Base-by-base conservation (phyloP, 2,329 filamentous ascomycete genomes). In the Torrubiellomyces zombiae region DNA sequence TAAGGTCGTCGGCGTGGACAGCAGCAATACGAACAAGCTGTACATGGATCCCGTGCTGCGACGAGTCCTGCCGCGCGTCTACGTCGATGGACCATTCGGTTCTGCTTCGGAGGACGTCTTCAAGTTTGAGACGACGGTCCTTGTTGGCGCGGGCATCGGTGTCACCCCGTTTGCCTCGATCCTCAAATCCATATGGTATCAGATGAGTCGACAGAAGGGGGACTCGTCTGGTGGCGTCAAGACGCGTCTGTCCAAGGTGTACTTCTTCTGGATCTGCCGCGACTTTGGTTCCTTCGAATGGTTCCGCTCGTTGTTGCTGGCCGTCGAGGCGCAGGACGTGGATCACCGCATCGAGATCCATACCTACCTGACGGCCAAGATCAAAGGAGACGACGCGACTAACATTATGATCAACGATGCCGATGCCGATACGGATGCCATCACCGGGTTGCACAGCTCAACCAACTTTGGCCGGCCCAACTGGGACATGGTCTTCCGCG, bases 391-490 rank as follows among this genome's bases (percentile, higher is more conserved):
- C 47, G 80, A 86, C 43, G 79, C 79, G 24, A 83, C 78, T 22
- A 86, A 89, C 55, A 86, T 89, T 55, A 86, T 86, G 78, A 83
- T 86, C 60, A 85, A 86, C 55, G 78, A 85, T 40, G 78, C 75
- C 46, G 80, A 83, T 43, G 75, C 76, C 36, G 77, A 86, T 46
- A 77, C 76, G 50, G 79, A 89, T 47, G 72, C 79, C 40, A 85
- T 89, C 45, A 89, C 80, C 1, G 80, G 81, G 27, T 63, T 89
- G 16, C 66, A 78, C 24, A 75, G 78, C 27, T 79, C 79, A 12
- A 89, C 80, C 21, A 89, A 83, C 56, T 83, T 89, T 45, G 81
- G 81, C 27, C 63, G 79, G 14, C 81, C 81, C 10, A 86, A 89
- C 53, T 89, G 81, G 81, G 78, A 89, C 45, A 81, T 81, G 68